phyloP scores from a whole-genome alignment of 2,329 filamentous ascomycete species.

The Penicillium sp. region DNA sequence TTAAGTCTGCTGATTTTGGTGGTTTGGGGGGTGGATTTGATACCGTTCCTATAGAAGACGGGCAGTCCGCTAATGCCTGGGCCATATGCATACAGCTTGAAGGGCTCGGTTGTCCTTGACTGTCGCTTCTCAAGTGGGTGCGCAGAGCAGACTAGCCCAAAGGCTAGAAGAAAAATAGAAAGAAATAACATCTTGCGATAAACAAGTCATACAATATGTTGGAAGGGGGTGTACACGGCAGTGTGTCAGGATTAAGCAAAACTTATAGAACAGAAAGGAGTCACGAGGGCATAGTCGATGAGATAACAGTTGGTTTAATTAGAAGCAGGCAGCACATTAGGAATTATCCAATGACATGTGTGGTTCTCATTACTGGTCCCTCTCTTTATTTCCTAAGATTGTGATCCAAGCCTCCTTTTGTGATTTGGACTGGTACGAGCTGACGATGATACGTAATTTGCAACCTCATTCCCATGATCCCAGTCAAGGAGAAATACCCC shows the following conservation, averaged over 20 bases:
- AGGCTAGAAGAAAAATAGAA: neutral
- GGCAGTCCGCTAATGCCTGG: conserved; percentile 16
- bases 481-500: neutral
- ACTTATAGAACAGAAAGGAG: neutral
- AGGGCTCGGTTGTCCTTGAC: neutral
- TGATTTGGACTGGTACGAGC: conserved; percentile 4
- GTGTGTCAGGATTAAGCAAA: neutral
- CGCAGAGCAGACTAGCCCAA: conserved; percentile 8
- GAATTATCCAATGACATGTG: neutral
- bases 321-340: neutral
- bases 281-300: neutral
- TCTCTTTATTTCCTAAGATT: neutral
- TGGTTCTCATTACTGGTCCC: neutral
- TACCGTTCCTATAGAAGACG: conserved; percentile 16
- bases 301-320: neutral
- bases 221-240: neutral
- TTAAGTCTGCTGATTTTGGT: neutral
- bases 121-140: conserved; percentile 9
- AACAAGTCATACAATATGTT: neutral
- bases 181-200: conserved; percentile 3
- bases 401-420: neutral
- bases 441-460: conserved; percentile 1
- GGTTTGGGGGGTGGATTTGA: too few relatives aligned
- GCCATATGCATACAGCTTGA: conserved; percentile 18
- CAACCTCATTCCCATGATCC: neutral